A percentile compares a stretch with the other conserved stretches of the same genome.
These are phyloP conservation scores for Ustilago hordei DNA, from an alignment of 1,284 basidiomycete genomes.

Conservation along the genomic window DNA sequence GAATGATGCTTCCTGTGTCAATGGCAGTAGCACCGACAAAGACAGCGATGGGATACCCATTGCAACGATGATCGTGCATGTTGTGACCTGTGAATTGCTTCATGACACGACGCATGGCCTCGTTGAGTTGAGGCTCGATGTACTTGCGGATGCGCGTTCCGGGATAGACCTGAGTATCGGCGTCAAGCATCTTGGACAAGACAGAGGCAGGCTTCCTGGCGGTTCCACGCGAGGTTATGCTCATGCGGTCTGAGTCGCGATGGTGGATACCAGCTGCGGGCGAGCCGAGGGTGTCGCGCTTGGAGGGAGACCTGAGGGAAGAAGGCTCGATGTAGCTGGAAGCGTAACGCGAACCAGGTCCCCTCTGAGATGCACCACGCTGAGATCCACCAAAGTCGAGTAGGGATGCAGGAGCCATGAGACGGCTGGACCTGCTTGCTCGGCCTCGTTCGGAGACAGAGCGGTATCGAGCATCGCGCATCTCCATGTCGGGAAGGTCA, in stretches of 20 bases:
- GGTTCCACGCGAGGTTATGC: conserved; percentile 32
- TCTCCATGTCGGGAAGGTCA: conserved; percentile 25
- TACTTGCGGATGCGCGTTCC: conserved; percentile 53
- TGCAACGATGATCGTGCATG: conserved; percentile 58
- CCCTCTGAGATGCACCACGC: conserved; percentile 12
- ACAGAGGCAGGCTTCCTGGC: conserved; percentile 34
- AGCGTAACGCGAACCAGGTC: conserved; percentile 26
- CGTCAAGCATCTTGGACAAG: conserved; percentile 35
- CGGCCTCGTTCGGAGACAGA: conserved; percentile 33
- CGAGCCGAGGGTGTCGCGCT: conserved; percentile 14
- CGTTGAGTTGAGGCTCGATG: conserved; percentile 50
- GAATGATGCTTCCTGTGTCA: conserved; percentile 54
- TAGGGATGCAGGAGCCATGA: conserved; percentile 26
- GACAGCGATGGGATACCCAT: conserved; percentile 51
- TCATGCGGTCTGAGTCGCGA: conserved; percentile 39
- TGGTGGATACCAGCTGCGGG: conserved; percentile 19
- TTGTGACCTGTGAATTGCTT: conserved; percentile 51
- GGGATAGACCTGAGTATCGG: conserved; percentile 46
- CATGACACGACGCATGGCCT: conserved; percentile 51
- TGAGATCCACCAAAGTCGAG: conserved; percentile 29
- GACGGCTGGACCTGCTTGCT: conserved; percentile 24
- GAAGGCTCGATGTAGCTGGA: conserved; percentile 27
- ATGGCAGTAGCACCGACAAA: conserved; percentile 56
- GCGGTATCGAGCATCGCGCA: conserved; percentile 27
- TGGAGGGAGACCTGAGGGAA: conserved; percentile 24